Base-by-base conservation (phyloP, 108 stramenopile species). In the Epipyxis sp. region DNA sequence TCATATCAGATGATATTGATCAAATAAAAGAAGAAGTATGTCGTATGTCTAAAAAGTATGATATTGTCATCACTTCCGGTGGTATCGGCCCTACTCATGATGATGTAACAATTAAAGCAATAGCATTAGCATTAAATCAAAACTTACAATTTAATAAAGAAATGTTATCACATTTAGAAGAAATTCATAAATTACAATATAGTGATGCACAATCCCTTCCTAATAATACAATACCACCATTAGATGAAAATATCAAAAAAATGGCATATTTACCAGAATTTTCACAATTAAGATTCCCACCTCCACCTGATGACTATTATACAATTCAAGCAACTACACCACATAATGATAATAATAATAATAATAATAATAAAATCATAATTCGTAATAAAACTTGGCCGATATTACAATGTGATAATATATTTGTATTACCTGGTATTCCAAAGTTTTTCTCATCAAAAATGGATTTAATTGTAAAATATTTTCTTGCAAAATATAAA, bases 51-150 rank as follows among this genome's bases (percentile, higher is more conserved):
- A 30, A 59, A 27, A 27, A 3, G 58, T 77, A 77, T 77, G 96
- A 97, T 79, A 87, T 92, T 0, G 88, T 97, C 54, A 88, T 97
- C 45, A 97, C 96, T 29, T 90, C 89, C 40, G 96, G 96, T n/a
- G 96, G 96, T 0, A 90, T 97, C 34, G 96, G 96, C 13, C 94
- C 95, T 0, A 97, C 96, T 0, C 96, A 97, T 68, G 96, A 97
- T 71, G 96, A 97, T 86, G 92, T 97, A 10, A 97, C 96, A 0
- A 90, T 97, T 59, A 92, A 92, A 72, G 91, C 92, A 42, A 92
- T 95, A 20, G 93, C 94, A 0, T 79, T 76, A 42, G 92, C 94
- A 0, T 78, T 94, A 44, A 87, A 84, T 2, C 74, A 81, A 37
- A 85, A 90, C 1, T 80, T 92, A 84, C 86, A 84, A 43, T 76